Evolutionary conservation across 345 rosid genomes (phyloP).

Genomic region (Fremontodendron californicum): DNA sequence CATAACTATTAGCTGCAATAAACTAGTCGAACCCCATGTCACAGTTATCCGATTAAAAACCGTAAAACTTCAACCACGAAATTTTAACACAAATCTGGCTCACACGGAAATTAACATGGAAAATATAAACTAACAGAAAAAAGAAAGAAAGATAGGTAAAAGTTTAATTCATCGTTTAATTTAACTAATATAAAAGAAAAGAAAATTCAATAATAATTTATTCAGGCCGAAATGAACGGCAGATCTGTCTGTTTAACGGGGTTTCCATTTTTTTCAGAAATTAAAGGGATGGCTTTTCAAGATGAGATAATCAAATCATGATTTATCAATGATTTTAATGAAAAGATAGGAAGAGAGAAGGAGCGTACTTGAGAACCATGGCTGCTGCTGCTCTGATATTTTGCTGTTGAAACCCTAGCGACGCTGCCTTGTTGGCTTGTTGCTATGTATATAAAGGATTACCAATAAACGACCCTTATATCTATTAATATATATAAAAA

Average conservation of each 20-base stretch:
- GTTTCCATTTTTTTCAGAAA: not conserved
- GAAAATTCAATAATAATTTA: too few species aligned
- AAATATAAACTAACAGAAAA: too few species aligned
- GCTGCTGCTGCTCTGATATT: not conserved
- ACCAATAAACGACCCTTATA: not conserved
- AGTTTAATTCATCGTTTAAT: too few species aligned
- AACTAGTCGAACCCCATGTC: not conserved
- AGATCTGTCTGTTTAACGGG: not conserved
- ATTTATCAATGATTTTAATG: not conserved
- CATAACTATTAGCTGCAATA: not conserved
- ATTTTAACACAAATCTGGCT: not conserved
- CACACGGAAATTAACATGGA: not conserved
- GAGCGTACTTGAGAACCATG: slow-evolving; percentile 47
- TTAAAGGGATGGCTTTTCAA: not conserved
- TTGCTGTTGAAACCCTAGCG: slow-evolving; percentile 11
- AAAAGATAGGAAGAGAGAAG: not conserved
- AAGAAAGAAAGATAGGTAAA: not conserved
- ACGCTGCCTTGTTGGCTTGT: too few species aligned
- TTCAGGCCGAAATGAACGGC: not conserved
- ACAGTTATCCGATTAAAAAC: not conserved
- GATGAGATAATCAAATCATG: not conserved
- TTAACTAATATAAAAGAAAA: too few species aligned
- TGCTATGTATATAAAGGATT: not conserved
- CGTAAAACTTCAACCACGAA: not conserved
- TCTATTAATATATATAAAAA: too few species aligned